Percentiles rank a stretch among this genome's conserved stretches.
These are phyloP conservation scores for Phytophthora fragariaefolia DNA, from an alignment of 352 stramenopile genomes.

Conservation along the genomic window DNA sequence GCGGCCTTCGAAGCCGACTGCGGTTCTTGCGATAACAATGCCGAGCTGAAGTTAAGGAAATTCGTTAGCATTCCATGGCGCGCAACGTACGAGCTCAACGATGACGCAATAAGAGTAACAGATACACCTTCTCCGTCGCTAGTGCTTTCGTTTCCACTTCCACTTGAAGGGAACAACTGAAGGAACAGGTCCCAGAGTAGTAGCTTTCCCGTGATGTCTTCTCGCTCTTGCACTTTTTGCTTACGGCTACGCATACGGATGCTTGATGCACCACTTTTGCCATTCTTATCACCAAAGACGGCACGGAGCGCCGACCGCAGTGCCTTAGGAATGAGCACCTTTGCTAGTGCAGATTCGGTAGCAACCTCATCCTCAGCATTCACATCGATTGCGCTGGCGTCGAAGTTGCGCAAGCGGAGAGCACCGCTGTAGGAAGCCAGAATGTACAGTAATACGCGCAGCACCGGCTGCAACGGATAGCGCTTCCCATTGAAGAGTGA, in stretches of 20 bases:
- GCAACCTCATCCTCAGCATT: constrained; percentile 81
- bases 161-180: constrained; percentile 71
- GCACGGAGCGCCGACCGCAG: constrained; percentile 66
- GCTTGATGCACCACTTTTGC: constrained; percentile 13
- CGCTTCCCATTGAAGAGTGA: constrained; percentile 68
- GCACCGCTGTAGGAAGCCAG: constrained; percentile 57
- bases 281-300: constrained; percentile 50
- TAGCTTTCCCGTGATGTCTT: constrained; percentile 62
- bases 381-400: constrained; percentile 66
- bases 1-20: constrained; percentile 33
- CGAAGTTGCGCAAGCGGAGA: constrained; percentile 46
- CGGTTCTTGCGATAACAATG: constrained; percentile 68
- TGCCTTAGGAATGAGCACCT: constrained; percentile 67
- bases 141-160: constrained; percentile 8
- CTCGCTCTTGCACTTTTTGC: constrained; percentile 56
- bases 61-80: constrained; percentile 65
- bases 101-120: constrained; percentile 63
- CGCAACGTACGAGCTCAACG: constrained; percentile 71
- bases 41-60: constrained; percentile 71
- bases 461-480: constrained; percentile 51
- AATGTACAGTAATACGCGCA: constrained; percentile 72
- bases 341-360: constrained; percentile 69
- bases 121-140: constrained; percentile 25
- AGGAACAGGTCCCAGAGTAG: constrained; percentile 87
- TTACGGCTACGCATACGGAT: constrained; percentile 58